Evolutionary conservation across 2,329 filamentous ascomycete genomes (phyloP).

Genomic region (Fusarium sp.): DNA sequence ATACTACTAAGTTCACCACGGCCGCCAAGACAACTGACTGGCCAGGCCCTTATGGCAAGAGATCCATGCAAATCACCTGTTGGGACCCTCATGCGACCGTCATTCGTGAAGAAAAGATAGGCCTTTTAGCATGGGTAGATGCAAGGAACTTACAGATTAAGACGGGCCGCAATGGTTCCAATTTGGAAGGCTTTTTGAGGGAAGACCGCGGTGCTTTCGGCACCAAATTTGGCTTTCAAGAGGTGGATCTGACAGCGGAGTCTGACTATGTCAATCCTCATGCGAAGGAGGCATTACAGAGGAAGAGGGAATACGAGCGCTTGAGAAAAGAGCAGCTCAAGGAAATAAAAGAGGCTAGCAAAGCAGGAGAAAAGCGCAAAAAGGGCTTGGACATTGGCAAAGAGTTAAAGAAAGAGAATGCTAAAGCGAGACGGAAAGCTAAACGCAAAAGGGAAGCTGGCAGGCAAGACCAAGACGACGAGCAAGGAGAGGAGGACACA

Average conservation of each 20-base stretch:
- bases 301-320: conserved; percentile 74
- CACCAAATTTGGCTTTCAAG: conserved; percentile 68
- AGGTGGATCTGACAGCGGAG: conserved; percentile 58
- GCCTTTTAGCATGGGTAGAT: conserved; percentile 70
- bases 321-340: conserved; percentile 57
- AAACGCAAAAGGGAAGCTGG: conserved; percentile 26
- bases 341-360: conserved; percentile 54
- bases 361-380: conserved; percentile 56
- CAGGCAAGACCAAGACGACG: conserved; percentile 8
- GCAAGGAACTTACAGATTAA: conserved; percentile 81
- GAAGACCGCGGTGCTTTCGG: conserved; percentile 62
- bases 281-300: conserved; percentile 68
- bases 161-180: conserved; percentile 60
- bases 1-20: conserved; percentile 54
- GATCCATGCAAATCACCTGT: conserved; percentile 77
- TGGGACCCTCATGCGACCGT: conserved; percentile 75
- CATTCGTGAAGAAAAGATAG: conserved; percentile 65
- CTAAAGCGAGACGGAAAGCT: conserved; percentile 44
- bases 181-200: conserved; percentile 79
- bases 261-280: conserved; percentile 59
- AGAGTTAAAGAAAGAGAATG: conserved; percentile 46
- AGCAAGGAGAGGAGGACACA: conserved; percentile 43
- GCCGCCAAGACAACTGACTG: conserved; percentile 59
- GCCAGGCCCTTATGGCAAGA: conserved; percentile 79
- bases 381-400: conserved; percentile 44